Base-by-base conservation (phyloP, 2,329 filamentous ascomycete species). In the Penicillium oxalicum region DNA sequence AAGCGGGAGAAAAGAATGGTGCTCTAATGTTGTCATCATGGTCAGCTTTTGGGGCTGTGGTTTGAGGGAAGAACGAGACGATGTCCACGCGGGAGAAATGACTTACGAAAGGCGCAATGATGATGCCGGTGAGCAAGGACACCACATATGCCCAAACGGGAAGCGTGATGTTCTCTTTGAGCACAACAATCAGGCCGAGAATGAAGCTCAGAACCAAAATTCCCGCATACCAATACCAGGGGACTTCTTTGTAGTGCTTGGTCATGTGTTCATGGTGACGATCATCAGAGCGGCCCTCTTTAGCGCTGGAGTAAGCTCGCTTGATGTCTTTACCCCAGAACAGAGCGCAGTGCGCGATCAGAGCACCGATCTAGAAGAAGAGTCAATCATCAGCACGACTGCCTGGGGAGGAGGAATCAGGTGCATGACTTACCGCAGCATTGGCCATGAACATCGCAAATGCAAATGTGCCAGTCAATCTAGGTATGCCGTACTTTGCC, bases 251-350 rank as follows among this genome's bases (percentile, higher is more conserved):
- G 59, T 80, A 80, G 57, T 78, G 56, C 54, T 75, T 73, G 2
- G 59, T 61, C 77, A 81, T 80, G 54, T 79, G 68, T 0, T 49
- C 61, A 53, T 81, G 77, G 54, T 82, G 79, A 0, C 67, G 71
- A 48, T 82, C 79, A 12, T 73, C 71, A 25, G 68, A 76, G 9
- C 55, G 62, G 4, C 74, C 73, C 3, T 63, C 56, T 18, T 52
- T 72, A 0, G 76, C 72, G n/a, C 65, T 74, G 56, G 73, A 75
- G 61, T 70, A 80, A 0, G 79, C 67, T 5, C 57, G 57, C 3
- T 67, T 40, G n/a, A 80, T 69, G 49, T 82, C 79, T 4, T 69
- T 69, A 3, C 78, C 76, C 76, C 77, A 81, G 57, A 82, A 82
- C 4, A 81, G 59, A 43, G 76, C 49, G 51, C 72, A 75, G 51